Base-by-base conservation (phyloP, 1,139 yeast genomes). In the Candida sojae region DNA sequence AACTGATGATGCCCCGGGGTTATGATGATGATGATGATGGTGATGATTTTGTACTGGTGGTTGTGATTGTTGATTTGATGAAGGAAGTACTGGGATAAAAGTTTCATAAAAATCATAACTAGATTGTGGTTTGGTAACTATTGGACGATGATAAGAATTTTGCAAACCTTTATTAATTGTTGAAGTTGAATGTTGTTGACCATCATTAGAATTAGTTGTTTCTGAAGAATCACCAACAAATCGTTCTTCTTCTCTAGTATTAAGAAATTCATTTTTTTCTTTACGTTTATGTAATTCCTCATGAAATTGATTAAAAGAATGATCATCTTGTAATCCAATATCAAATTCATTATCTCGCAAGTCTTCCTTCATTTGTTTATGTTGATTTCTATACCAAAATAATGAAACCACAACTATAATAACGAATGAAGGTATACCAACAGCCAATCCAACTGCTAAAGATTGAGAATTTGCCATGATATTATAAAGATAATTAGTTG, bases 81-180 rank as follows among this genome's bases (percentile, higher is more conserved):
- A 35, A 21, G 70, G 70, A 42, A 73, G 52, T 8, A 74, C 68
- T 5, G 80, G 80, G 46, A 75, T 74, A 49, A 75, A 67, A 3
- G 72, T 53, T 46, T 75, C 78, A 58, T 75, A 75, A 53, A 75
- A 74, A 49, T 73, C 78, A 57, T 73, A 74, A 17, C 73, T 60
- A 11, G 74, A 65, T 44, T 49, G 47, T 10, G 44, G 42, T 39
- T 41, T 39, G 21, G 43, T 43, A 39, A 29, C 3, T 26, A 28
- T 33, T 35, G 45, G 44, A 17, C 28, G 34, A 25, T 40, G 37
- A 28, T 39, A 9, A 31, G 42, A 36, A n/a, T 46, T 43, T 34
- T 32, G 42, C 29, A 35, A n/a, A 4, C 21, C 42, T 31, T 41
- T 43, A n/a, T 32, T 42, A 10, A 17, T 34, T 10, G 33, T 41